These are phyloP conservation scores for Fusarium buharicum DNA, from an alignment of 2,329 filamentous ascomycete genomes.

Conservation along the genomic window DNA sequence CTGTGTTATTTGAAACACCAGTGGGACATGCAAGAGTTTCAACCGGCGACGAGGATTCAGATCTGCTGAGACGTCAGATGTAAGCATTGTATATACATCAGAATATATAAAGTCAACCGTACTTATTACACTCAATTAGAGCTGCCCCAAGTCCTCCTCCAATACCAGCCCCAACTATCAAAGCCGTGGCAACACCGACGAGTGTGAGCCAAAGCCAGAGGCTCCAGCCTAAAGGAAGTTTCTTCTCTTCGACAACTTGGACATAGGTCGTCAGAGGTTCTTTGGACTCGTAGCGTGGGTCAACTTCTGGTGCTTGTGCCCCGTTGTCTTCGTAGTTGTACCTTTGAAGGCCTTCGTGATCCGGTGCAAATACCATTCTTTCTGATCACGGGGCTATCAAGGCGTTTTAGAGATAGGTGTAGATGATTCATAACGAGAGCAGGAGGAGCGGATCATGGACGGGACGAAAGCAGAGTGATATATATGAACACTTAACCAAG, in stretches of 20 bases:
- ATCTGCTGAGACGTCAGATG: background rate
- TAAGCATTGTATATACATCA: background rate
- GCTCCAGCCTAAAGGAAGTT: conserved; percentile 6
- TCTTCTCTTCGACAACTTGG: background rate
- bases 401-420: background rate
- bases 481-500: background rate
- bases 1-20: background rate
- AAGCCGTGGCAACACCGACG: conserved; percentile 3
- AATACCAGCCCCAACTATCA: conserved; percentile 11
- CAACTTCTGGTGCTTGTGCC: conserved; percentile 8
- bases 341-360: conserved; percentile 16
- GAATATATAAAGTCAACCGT: background rate
- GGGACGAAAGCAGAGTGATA: background rate
- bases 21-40: background rate
- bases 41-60: background rate
- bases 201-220: background rate
- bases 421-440: background rate
- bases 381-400: background rate
- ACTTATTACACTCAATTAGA: conserved; percentile 16
- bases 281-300: background rate
- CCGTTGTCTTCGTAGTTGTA: conserved; percentile 3
- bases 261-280: background rate
- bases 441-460: background rate
- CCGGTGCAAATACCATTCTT: conserved; percentile 1
- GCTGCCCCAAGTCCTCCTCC: conserved; percentile 30